Percentiles rank a stretch among this genome's conserved stretches.
Evolutionary conservation across 352 stramenopile genomes (phyloP).

Genomic region (Pythium brachiatum): DNA sequence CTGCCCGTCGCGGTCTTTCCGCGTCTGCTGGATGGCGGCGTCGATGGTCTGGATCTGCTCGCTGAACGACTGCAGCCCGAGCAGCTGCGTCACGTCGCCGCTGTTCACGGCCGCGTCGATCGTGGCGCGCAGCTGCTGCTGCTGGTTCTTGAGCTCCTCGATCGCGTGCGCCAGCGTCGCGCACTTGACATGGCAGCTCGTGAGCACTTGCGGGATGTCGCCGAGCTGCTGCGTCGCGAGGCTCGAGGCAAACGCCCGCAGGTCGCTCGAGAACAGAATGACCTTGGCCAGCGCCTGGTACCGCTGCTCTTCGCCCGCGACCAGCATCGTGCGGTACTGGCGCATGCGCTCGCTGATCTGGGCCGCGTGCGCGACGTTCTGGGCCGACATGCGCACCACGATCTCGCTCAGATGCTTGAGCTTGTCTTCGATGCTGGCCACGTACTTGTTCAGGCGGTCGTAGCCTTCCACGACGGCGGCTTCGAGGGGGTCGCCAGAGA

Average conservation of each 20-base stretch:
- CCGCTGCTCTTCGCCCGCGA: constrained; percentile 34
- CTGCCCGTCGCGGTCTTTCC: constrained; percentile 46
- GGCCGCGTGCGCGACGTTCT: constrained; percentile 46
- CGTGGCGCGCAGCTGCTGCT: constrained; percentile 30
- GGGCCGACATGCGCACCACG: constrained; percentile 35
- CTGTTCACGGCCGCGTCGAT: constrained; percentile 53
- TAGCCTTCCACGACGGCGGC: constrained; percentile 26
- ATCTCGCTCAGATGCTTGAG: constrained; percentile 20
- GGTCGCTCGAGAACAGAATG: constrained; percentile 50
- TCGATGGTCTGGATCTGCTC: constrained; percentile 37
- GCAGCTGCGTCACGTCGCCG: constrained; percentile 39
- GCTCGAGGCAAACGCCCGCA: constrained; percentile 35
- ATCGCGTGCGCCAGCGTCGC: constrained; percentile 34
- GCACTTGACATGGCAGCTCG: constrained; percentile 46
- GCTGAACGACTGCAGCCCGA: constrained; percentile 38
- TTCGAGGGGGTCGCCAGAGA: constrained; percentile 24
- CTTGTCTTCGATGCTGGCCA: constrained; percentile 14
- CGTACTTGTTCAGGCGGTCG: constrained; percentile 23
- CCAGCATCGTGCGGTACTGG: constrained; percentile 30
- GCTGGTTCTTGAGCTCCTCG: constrained; percentile 28
- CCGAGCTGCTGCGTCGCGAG: constrained; percentile 32
- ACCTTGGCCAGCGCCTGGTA: constrained; percentile 46
- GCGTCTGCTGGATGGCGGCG: constrained; percentile 28
- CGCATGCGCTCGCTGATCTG: constrained; percentile 43
- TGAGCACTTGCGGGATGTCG: constrained; percentile 46